A percentile compares a stretch with the other conserved stretches of the same genome.
Conservation (phyloP, 306 rosid genomes). For the Trifolium pratense region DNA sequence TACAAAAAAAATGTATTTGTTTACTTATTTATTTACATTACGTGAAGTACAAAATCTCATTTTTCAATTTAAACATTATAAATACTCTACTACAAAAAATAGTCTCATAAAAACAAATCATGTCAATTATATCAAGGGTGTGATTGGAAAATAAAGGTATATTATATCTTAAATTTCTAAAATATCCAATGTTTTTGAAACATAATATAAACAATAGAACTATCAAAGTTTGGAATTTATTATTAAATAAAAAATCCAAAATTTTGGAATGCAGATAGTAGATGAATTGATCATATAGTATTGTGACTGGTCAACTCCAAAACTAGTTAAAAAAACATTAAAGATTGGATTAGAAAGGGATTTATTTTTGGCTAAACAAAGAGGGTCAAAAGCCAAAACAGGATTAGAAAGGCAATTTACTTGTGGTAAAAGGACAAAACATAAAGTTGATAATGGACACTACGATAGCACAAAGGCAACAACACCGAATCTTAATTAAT, state of each 20-base stretch:
- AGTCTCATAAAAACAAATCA: neutral
- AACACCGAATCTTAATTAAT: neutral
- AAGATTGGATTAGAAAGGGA: conserved; percentile 18
- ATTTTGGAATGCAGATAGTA: neutral
- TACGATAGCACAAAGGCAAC: conserved; percentile 21
- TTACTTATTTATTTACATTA: too few relatives aligned
- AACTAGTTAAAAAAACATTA: neutral
- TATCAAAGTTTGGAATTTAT: too few relatives aligned
- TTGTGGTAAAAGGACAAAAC: conserved; percentile 20
- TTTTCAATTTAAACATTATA: too few relatives aligned
- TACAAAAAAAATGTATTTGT: too few relatives aligned
- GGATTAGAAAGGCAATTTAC: conserved; percentile 34
- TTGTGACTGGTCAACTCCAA: conserved; percentile 19
- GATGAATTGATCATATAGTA: neutral
- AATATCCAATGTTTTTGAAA: neutral
- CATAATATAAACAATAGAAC: neutral
- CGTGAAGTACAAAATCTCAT: too few relatives aligned
- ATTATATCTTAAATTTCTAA: neutral
- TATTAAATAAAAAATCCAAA: too few relatives aligned
- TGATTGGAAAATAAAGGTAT: neutral
- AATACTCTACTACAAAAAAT: neutral
- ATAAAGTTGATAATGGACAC: conserved; percentile 38
- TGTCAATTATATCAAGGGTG: neutral
- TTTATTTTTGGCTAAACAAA: neutral
- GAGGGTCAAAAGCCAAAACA: conserved; percentile 8